These are phyloP conservation scores for Circinella umbellata DNA, from an alignment of 371 early-diverging fungal genomes.

Conservation along the genomic window DNA sequence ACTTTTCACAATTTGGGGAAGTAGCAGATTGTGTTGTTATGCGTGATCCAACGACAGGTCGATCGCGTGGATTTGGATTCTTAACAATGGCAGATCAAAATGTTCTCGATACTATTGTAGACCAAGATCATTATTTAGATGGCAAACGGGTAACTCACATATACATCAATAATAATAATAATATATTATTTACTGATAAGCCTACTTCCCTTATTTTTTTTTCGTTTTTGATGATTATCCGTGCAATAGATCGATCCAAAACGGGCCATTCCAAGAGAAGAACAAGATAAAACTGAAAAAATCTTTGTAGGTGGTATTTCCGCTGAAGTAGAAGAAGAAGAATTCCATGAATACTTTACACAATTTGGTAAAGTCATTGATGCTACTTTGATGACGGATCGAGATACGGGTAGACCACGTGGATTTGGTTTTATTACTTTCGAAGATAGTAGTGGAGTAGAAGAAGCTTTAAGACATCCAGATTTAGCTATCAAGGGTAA, in stretches of 20 bases:
- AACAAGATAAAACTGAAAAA: constrained; percentile 83
- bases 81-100: constrained; percentile 76
- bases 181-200: too few species aligned
- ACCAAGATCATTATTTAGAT: constrained; percentile 78
- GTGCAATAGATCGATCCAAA: constrained; percentile 93
- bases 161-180: neutral
- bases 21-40: constrained; percentile 81
- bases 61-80: constrained; percentile 92
- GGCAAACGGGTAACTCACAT: constrained; percentile 76
- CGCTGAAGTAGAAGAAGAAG: constrained; percentile 80
- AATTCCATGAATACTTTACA: constrained; percentile 76
- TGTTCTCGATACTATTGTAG: constrained; percentile 75
- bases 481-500: constrained; percentile 61
- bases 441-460: constrained; percentile 69
- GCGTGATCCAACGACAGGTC: constrained; percentile 79
- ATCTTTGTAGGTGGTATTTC: constrained; percentile 93
- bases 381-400: constrained; percentile 79
- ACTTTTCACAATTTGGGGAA: constrained; percentile 79
- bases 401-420: constrained; percentile 78
- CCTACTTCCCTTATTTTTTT: neutral
- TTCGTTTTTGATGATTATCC: too few species aligned
- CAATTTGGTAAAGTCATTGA: constrained; percentile 80
- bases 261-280: constrained; percentile 82
- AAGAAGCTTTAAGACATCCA: constrained; percentile 55
- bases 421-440: constrained; percentile 86